These are phyloP conservation scores for Hanseniaspora sp. DNA, from an alignment of 1,139 yeast genomes.

Conservation along the genomic window DNA sequence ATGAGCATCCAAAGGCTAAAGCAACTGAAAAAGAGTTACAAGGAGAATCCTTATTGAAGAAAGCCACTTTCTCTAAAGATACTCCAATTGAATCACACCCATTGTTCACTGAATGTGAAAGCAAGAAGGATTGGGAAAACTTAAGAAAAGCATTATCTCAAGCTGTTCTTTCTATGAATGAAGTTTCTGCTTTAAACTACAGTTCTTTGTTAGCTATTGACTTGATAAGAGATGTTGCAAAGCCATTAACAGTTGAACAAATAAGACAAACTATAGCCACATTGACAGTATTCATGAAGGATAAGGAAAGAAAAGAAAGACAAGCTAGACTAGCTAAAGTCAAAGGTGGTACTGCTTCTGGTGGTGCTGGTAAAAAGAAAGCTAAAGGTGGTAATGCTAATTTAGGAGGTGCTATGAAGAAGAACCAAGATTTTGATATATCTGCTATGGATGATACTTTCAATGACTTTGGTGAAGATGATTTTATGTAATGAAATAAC, in stretches of 20 bases:
- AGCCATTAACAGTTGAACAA: constrained; percentile 72
- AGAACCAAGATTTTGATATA: constrained; percentile 60
- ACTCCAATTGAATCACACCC: constrained; percentile 66
- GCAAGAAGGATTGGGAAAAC: constrained; percentile 72
- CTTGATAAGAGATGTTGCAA: constrained; percentile 69
- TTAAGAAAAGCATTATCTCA: constrained; percentile 69
- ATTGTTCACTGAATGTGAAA: constrained; percentile 59
- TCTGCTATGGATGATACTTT: constrained; percentile 39
- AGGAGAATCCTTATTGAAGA: constrained; percentile 21
- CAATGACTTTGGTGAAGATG: constrained; percentile 59
- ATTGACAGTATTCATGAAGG: constrained; percentile 66
- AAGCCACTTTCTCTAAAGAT: constrained; percentile 42
- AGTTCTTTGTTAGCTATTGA: constrained; percentile 70
- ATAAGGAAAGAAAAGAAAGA: constrained; percentile 84
- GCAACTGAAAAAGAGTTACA: constrained; percentile 36
- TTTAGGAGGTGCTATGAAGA: constrained; percentile 65
- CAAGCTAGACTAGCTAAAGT: constrained; percentile 65
- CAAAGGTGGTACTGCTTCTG: constrained; percentile 70
- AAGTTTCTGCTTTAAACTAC: constrained; percentile 56
- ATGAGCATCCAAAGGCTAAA: constrained; percentile 60
- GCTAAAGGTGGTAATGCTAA: constrained; percentile 69
- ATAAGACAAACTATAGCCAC: constrained; percentile 80
- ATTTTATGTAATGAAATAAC: constrained; percentile 58
- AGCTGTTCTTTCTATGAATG: constrained; percentile 52
- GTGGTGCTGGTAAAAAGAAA: constrained; percentile 94